phyloP scores from a whole-genome alignment of 129 eudicot genomes.

The Tagetes erecta region DNA sequence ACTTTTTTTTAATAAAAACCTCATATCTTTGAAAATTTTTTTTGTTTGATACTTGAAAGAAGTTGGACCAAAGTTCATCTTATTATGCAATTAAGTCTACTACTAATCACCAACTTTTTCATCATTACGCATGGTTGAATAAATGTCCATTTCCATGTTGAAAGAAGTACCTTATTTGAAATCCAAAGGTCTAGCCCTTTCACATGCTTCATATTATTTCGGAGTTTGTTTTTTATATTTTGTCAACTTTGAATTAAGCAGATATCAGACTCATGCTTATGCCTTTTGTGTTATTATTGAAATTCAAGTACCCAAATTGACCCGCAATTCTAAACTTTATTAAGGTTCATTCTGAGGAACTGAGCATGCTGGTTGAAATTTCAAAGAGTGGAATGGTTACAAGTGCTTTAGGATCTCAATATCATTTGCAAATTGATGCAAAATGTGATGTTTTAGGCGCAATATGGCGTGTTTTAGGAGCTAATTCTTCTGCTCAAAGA shows the following conservation, averaged over 20 bases:
- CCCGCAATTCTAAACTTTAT: slow-evolving; percentile 12
- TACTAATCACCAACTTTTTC: background rate
- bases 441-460: slow-evolving; percentile 94
- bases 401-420: slow-evolving; percentile 86
- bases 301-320: slow-evolving; percentile 13
- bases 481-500: slow-evolving; percentile 76
- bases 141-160: background rate
- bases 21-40: background rate
- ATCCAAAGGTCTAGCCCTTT: background rate
- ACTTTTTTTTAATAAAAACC: background rate
- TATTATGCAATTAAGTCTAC: background rate
- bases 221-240: background rate
- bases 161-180: background rate
- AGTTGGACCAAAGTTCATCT: background rate
- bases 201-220: background rate
- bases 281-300: background rate
- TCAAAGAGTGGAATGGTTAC: slow-evolving; percentile 97
- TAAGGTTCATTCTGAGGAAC: slow-evolving; percentile 93
- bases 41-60: background rate
- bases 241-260: background rate
- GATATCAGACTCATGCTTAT: background rate
- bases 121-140: background rate
- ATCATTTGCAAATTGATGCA: slow-evolving; percentile 70
- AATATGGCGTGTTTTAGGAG: slow-evolving; percentile 84
- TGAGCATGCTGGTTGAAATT: slow-evolving; percentile 78